Evolutionary conservation across 306 rosid species (phyloP), one percentile per base, ranked within the genome.

Genomic region (Prunus dulcis): DNA sequence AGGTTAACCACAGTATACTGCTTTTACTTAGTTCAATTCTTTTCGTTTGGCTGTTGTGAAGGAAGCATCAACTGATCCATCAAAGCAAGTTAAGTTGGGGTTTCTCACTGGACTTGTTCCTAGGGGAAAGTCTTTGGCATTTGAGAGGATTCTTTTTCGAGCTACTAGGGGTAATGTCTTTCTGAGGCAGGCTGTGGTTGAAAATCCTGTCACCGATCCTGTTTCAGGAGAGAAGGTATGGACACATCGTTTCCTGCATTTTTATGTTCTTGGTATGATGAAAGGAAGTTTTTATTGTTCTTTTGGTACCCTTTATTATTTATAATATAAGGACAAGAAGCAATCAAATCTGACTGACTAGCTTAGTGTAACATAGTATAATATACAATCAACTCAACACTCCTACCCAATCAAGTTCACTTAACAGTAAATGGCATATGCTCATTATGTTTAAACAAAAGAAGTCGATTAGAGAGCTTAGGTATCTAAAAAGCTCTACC

Each of bases 41-140:
- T 81, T 67, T 72, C 74, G 67, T 71, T 79, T 81, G 67, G 68
- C 78, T 87, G 56, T 69, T 77, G 52, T 79, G 74, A 83, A 95
- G 97, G 97, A 95, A 82, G 55, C 75, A 71, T 53, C 80, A 76
- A 84, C 74, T 58, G 97, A 95, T 87, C 82, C 89, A 69, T 84
- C 88, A 55, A 83, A 87, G 85, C 82, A 81, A 74, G 80, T 87
- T 43, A 87, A 87, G 83, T 74, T 87, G 82, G 89, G 91, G 12
- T 87, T 80, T 81, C 43, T 87, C 71, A 28, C 89, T 34, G 91
- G 91, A 30, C 86, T 87, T 78, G 84, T 87, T 64, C 89, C 91
- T 12, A 79, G 87, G 80, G 89, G 74, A 51, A 87, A 85, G 76
- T 75, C 81, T 50, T 73, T 87, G 85, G 91, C 91, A 68, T 87